Evolutionary conservation across 2,329 filamentous ascomycete species (phyloP).

Genomic region (Fusarium brachygibbosum): DNA sequence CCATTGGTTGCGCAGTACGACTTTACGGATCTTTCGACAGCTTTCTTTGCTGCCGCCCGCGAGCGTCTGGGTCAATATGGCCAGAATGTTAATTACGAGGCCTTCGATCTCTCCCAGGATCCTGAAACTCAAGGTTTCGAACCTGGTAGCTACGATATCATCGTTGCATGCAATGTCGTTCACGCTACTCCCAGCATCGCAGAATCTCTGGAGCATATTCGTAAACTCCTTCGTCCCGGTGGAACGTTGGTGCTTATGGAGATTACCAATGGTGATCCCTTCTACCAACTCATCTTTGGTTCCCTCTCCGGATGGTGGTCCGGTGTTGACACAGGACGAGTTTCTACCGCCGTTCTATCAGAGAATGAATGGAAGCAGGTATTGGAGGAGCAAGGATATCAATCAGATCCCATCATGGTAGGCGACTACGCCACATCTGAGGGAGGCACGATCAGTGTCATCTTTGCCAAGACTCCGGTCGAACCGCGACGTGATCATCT

Average conservation of each 20-base stretch:
- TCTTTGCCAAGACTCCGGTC: slow-evolving; percentile 1
- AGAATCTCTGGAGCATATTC: slow-evolving; percentile 1
- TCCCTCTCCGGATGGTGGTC: slow-evolving; percentile 57
- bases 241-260: slow-evolving; percentile 51
- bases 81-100: slow-evolving; percentile 32
- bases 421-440: slow-evolving; percentile 2
- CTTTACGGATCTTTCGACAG: slow-evolving; percentile 61
- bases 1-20: slow-evolving; percentile 50
- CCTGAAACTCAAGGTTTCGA: slow-evolving; percentile 53
- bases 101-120: slow-evolving; percentile 51
- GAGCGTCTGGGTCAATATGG: slow-evolving; percentile 46
- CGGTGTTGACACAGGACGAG: slow-evolving; percentile 44
- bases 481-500: slow-evolving; percentile 8
- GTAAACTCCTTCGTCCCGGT: slow-evolving; percentile 47
- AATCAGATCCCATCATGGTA: slow-evolving; percentile 4
- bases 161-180: slow-evolving; percentile 52
- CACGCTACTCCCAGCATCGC: slow-evolving; percentile 49
- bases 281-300: slow-evolving; percentile 50
- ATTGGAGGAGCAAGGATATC: not conserved
- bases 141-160: slow-evolving; percentile 52
- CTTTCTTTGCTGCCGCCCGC: slow-evolving; percentile 56
- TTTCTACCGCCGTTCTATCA: slow-evolving; percentile 5
- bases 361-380: not conserved
- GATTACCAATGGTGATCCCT: slow-evolving; percentile 39
- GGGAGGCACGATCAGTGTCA: slow-evolving; percentile 5